Evolutionary conservation across 2,329 filamentous ascomycete genomes (phyloP).

Genomic region (Monosporascus sp.): DNA sequence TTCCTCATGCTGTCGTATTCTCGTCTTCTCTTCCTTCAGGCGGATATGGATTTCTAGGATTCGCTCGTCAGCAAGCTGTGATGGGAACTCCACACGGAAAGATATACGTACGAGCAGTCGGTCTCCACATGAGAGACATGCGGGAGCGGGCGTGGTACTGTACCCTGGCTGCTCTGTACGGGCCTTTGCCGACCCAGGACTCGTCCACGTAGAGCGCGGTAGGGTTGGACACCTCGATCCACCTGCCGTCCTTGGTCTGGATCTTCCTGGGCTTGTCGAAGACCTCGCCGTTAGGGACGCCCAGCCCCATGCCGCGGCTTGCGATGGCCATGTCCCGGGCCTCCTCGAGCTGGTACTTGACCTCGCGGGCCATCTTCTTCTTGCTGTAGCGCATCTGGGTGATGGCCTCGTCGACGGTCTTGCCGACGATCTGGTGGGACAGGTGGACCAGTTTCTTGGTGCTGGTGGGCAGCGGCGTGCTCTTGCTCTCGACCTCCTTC

Average conservation of each 20-base stretch:
- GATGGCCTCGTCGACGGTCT: slow-evolving; percentile 90
- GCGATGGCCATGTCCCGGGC: slow-evolving; percentile 79
- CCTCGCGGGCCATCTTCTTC: slow-evolving; percentile 84
- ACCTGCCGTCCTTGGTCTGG: slow-evolving; percentile 69
- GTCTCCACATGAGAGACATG: slow-evolving; percentile 63
- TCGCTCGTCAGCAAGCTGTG: background rate
- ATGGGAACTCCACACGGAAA: too few species aligned
- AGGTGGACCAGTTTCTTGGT: slow-evolving; percentile 88
- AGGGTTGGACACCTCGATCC: slow-evolving; percentile 65
- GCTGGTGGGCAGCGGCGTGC: slow-evolving; percentile 72
- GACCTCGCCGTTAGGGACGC: slow-evolving; percentile 35
- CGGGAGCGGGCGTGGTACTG: slow-evolving; percentile 75
- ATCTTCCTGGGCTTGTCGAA: slow-evolving; percentile 51
- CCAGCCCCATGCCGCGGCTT: slow-evolving; percentile 78
- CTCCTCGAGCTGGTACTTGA: slow-evolving; percentile 72
- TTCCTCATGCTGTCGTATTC: slow-evolving; percentile 75
- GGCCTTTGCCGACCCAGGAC: slow-evolving; percentile 84
- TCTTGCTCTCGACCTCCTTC: slow-evolving; percentile 53
- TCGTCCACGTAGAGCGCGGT: slow-evolving; percentile 87
- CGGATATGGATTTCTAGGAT: slow-evolving; percentile 71
- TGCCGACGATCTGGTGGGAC: slow-evolving; percentile 84
- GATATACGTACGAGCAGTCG: slow-evolving; percentile 64
- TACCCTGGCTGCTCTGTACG: slow-evolving; percentile 49
- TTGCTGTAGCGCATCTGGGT: slow-evolving; percentile 92
- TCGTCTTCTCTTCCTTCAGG: slow-evolving; percentile 89